These are phyloP conservation scores for Ophiocytium majus DNA, from an alignment of 352 stramenopile species.

Conservation along the genomic window DNA sequence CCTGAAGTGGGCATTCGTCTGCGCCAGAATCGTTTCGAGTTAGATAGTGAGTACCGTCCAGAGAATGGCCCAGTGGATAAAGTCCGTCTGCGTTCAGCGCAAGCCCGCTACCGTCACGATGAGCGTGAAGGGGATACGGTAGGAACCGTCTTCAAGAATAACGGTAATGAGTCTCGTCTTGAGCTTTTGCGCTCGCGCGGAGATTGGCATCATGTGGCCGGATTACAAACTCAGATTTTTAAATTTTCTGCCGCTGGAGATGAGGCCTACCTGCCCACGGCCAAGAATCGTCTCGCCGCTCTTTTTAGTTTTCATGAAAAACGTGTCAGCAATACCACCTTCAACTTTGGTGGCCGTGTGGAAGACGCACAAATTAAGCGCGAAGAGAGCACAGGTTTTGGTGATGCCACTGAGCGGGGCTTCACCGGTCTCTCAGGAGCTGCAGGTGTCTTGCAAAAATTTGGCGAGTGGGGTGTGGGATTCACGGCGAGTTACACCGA, in stretches of 20 bases:
- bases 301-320: background rate
- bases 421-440: background rate
- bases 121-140: slow-evolving; percentile 2
- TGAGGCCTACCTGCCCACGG: background rate
- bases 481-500: background rate
- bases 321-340: too few relatives aligned
- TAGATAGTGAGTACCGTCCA: background rate
- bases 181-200: background rate
- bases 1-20: background rate
- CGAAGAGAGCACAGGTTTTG: background rate
- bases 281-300: background rate
- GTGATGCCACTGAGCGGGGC: background rate
- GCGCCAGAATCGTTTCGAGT: background rate
- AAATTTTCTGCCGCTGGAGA: background rate
- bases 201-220: background rate
- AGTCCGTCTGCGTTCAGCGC: background rate
- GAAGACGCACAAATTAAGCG: background rate
- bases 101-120: background rate
- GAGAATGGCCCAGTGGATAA: background rate
- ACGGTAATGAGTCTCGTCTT: background rate
- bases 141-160: background rate
- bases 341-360: background rate
- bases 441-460: too few relatives aligned
- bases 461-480: background rate
- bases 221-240: slow-evolving; percentile 2